These are phyloP conservation scores for Nicotiana noctiflora DNA, from an alignment of 257 asterid species.

Conservation along the genomic window DNA sequence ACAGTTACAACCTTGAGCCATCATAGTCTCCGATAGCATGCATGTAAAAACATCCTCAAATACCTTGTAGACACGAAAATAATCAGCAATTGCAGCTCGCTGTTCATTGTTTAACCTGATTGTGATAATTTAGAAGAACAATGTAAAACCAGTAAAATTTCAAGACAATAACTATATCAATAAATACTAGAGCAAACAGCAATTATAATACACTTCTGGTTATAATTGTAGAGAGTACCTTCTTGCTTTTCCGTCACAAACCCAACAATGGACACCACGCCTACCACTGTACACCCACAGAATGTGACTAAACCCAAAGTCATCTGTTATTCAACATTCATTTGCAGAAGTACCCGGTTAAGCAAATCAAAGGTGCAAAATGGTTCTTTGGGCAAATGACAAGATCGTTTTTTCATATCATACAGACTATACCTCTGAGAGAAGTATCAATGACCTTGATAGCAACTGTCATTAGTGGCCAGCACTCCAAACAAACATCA, in stretches of 20 bases:
- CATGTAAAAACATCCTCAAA: constrained; percentile 1
- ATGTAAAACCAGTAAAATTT: not conserved
- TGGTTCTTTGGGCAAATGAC: not conserved
- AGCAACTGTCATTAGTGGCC: constrained; percentile 96
- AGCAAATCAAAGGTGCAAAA: not conserved
- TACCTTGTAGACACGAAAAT: constrained; percentile 85
- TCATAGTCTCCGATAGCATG: not conserved
- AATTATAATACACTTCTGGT: not conserved
- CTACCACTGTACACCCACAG: constrained; percentile 95
- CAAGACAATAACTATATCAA: not conserved
- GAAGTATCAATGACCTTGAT: constrained; percentile 82
- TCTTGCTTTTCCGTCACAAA: constrained; percentile 91
- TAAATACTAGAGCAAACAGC: not conserved
- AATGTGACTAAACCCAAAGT: constrained; percentile 83
- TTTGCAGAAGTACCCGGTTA: not conserved
- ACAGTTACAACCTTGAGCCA: constrained; percentile 3
- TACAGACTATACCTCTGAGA: constrained; percentile 59
- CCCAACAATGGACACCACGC: constrained; percentile 99
- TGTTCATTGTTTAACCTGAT: constrained; percentile 80
- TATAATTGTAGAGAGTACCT: constrained; percentile 38
- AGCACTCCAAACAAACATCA: constrained; percentile 79
- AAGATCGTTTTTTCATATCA: not conserved
- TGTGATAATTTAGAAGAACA: constrained; percentile 8
- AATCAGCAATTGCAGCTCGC: constrained; percentile 75
- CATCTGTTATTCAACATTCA: constrained; percentile 40